Evolutionary conservation across 768 basidiomycete species (phyloP).

Genomic region (Symmetrospora coprosmae): DNA sequence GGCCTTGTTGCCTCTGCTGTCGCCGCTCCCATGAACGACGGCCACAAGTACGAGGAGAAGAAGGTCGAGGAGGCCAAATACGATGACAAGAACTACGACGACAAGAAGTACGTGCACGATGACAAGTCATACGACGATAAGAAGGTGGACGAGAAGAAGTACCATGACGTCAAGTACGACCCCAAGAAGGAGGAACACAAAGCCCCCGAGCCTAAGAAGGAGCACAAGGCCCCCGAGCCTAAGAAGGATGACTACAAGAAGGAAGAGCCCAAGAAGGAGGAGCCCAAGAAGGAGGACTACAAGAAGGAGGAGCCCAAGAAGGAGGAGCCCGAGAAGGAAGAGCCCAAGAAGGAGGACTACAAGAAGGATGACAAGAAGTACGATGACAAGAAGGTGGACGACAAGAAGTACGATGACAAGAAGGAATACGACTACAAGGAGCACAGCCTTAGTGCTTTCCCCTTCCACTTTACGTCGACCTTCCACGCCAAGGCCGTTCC

Average conservation of each 20-base stretch:
- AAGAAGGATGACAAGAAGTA: no score
- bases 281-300: no score
- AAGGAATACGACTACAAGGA: constrained; percentile 5
- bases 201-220: no score
- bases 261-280: no score
- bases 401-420: not conserved
- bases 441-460: not conserved
- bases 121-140: not conserved
- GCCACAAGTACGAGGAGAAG: no score
- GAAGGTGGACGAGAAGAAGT: constrained; percentile 6
- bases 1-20: constrained; percentile 8
- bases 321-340: no score
- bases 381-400: not conserved
- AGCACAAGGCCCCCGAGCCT: no score
- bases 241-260: no score
- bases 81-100: not conserved
- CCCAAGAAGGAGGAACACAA: no score
- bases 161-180: not conserved
- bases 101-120: not conserved
- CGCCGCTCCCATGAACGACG: constrained; percentile 7
- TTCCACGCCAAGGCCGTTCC: constrained; percentile 6
- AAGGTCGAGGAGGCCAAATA: not conserved
- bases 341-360: no score
- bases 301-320: no score
- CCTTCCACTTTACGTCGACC: constrained; percentile 13